Base-by-base conservation (phyloP, 2,329 filamentous ascomycete species). In the Penicillium sumatraense region DNA sequence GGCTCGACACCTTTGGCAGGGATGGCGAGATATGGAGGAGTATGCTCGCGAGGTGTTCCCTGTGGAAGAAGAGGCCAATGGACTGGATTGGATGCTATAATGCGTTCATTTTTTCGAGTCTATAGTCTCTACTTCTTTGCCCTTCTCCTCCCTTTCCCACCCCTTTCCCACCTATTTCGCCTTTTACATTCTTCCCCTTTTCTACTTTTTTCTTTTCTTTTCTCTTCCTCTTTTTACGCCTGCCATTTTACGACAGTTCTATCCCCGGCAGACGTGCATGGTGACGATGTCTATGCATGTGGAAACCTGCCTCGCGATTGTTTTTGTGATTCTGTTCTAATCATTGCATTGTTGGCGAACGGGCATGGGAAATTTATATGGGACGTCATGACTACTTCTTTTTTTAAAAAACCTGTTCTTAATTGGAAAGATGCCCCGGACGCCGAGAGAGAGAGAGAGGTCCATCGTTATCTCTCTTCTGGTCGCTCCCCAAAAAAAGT, bases 41-140 rank as follows among this genome's bases (percentile, higher is more conserved):
- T 99, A 98, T 72, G 93, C 93, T 1, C 83, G 90, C 46, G 95
- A 98, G 72, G 92, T 96, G 24, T 98, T 98, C 67, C 91, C 91
- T 0, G 83, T 97, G 11, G 95, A 99, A 74, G 95, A 99, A 76
- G 89, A 93, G 65, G 91, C 92, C 27, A 98, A 98, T 71, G 93
- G 93, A 5, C 78, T 95, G 68, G 91, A 89, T 14, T 99, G 95
- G 95, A 98, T 97, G 93, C 61, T 77, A 49, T 77, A 56, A 23
- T 23, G 38, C 11, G 21, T 41, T 13, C 38, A 41, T 4, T 21
- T 24, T 21, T 8, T 41, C 38, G 23, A 41, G 9, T 20, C 36
- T 23, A 31, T 31, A 41, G 9, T 23, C 10, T 41, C 38, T 24
- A 23, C 2, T 31, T 33, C 29, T 40, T 40, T 50, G 26, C 20